These are phyloP conservation scores for Megacollybia platyphylla DNA, from an alignment of 1,284 basidiomycete genomes.

Conservation along the genomic window DNA sequence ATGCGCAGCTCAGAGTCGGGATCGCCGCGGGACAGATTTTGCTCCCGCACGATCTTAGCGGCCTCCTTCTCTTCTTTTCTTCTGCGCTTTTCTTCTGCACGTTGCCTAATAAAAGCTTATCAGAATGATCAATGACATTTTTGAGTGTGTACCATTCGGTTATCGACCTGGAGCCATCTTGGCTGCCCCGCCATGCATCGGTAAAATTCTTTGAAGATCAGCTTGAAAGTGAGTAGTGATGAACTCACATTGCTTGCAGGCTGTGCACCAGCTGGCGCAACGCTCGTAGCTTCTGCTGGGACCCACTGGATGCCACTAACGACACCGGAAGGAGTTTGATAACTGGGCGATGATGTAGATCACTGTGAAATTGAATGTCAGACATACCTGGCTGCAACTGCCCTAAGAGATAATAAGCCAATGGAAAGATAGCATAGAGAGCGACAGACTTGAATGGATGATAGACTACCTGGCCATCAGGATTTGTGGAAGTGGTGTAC, in stretches of 20 bases:
- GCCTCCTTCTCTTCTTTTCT: conserved; percentile 44
- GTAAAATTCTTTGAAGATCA: conserved; percentile 34
- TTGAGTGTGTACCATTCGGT: conserved; percentile 34
- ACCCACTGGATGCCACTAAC: conserved; percentile 68
- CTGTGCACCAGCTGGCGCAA: conserved; percentile 42
- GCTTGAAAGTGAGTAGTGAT: conserved; percentile 6
- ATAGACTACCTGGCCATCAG: conserved; percentile 49
- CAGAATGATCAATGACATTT: neutral
- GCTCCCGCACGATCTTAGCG: conserved; percentile 35
- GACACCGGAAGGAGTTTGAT: conserved; percentile 53
- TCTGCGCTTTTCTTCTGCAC: conserved; percentile 41
- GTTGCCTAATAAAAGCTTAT: conserved; percentile 28
- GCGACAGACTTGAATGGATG: conserved; percentile 50
- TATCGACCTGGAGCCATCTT: conserved; percentile 26
- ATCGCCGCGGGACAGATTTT: conserved; percentile 21
- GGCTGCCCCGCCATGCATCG: conserved; percentile 36
- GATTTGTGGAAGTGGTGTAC: conserved; percentile 47
- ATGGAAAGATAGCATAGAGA: conserved; percentile 10
- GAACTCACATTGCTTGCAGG: conserved; percentile 41
- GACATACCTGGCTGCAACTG: conserved; percentile 52
- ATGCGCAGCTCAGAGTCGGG: conserved; percentile 38
- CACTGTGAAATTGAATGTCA: conserved; percentile 9
- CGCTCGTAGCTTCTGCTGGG: conserved; percentile 50
- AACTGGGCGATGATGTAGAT: conserved; percentile 28
- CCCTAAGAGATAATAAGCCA: conserved; percentile 24